Base-by-base conservation (phyloP, 106 monocot genomes). In the Dioscorea alata region DNA sequence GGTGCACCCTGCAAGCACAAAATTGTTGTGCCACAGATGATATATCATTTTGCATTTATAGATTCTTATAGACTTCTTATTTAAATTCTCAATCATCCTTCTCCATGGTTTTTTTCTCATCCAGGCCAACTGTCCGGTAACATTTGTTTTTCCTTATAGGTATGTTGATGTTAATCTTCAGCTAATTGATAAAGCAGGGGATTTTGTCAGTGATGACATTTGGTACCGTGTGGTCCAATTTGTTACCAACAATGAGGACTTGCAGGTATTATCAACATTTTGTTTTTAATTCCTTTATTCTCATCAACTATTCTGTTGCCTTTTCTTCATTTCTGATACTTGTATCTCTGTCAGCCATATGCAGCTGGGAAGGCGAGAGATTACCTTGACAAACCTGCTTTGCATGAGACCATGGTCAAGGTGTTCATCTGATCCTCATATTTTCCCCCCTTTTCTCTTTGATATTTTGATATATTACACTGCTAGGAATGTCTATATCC, bases 201-300 rank as follows among this genome's bases (percentile, higher is more conserved):
- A 99, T 65, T 99, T 99, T 82, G 97, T 99, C 35, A 93, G 97
- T 83, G 97, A 99, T 83, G 97, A 99, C 77, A 90, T 99, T 81
- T 99, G 97, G 97, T 99, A 92, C 78, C 97, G 97, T 67, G 97
- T 99, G 6, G 97, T 99, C 49, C 97, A 99, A 59, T 99, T 99
- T 87, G 97, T 99, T 54, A 92, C 97, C 61, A 99, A 99, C 68
- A 99, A 99, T 68, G 97, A 99, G 56, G 97, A 99, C 77, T 75
- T 99, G 54, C 97, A 99, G 92, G 97, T 99, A 13, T 68, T 42
- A 42, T 42, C 10, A 8, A 2, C 1, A 8, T 42, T 42, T 42
- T 42, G 42, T 42, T 42, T 42, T 42, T 42, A 42, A 42, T 42
- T 42, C 32, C 5, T 42, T 42, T 42, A 10, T 42, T 42, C 42